Evolutionary conservation across 805 yeast species (phyloP), one percentile per base, ranked within the genome.

Genomic region (Teunomyces panamensis): DNA sequence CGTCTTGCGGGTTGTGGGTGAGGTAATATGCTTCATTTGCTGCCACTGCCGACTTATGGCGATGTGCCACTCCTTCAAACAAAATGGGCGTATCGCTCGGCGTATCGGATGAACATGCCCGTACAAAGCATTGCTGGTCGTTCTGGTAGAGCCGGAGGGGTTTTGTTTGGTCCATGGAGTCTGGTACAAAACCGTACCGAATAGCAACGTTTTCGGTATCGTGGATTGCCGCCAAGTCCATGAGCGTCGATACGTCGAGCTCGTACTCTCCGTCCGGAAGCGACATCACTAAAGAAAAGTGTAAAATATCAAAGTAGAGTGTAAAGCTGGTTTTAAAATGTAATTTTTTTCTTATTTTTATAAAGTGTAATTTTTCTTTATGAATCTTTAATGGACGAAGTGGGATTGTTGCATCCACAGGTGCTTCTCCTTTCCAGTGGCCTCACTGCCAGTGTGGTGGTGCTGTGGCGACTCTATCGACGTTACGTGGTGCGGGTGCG

Each of bases 191-290:
- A 16, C 76, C 76, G 49, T 73, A 73, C 27, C 77, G 59, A 26
- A 73, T 56, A 17, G 69, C 73, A 10, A 64, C 43, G 32, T 53
- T 53, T 20, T 53, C 52, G n/a, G 49, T 41, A 10, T 49, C 49
- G 44, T 48, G 43, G 30, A 34, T 44, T 26, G 55, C 49, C 11
- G 53, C 43, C 10, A 49, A 37, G 33, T 49, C 50, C 35, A 32
- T 8, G 28, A 26, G 29, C 27, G 43, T 41, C 44, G 46, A 42
- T 37, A 42, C 30, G 48, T 72, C 77, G 33, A 73, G 63, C 26
- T 69, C 75, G 55, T 73, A 73, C 51, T 73, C 78, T 13, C 78
- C 78, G 56, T 73, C 75, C 13, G 70, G 61, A 33, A 67, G 50
- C n/a, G 58, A 54, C 71, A 67, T 67, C 45, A 32, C 34, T 9